Evolutionary conservation across 257 asterid genomes (phyloP), one percentile per base, ranked within the genome.

Genomic region (Penstemon eatonii): DNA sequence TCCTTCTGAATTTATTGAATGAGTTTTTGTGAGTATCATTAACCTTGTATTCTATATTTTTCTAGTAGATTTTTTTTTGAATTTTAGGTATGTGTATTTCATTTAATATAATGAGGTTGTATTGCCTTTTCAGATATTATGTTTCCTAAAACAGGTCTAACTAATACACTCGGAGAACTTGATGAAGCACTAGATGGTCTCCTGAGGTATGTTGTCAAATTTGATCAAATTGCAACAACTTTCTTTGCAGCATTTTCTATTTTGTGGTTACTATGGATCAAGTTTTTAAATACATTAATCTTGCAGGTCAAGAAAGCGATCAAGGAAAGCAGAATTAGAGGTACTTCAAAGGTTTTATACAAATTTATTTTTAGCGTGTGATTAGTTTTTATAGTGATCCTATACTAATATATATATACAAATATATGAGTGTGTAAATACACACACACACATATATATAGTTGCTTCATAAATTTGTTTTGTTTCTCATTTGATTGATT

Each of bases 251-350:
- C 18, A 59, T 19, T 59, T 12, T 59, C 12, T 5, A 18, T 15
- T 54, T 0, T 8, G 66, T 39, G 9, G 47, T 69, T 15, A 15
- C 47, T 44, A 59, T 44, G 18, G 40, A 51, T 15, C 61, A 53
- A 53, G 43, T 5, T 5, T 19, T 62, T 58, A 44, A 15, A 54
- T 53, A 9, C 56, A 56, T 50, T 61, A 60, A 60, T 75, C 68
- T 64, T 80, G 71, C 95, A 92, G 98, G 73, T 88, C 82, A 93
- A 93, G 92, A 88, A 86, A 82, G 98, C 90, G 69, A 93, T 93
- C 65, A 90, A 90, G 78, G 79, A 76, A 44, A 93, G 98, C 95
- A 82, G 98, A 86, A 74, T 93, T 66, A 84, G 73, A 75, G 86
- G 67, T 56, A 93, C 98, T 69, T 77, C 98, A 19, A 88, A 87